These are phyloP conservation scores for Escovopsis weberi DNA, from an alignment of 2,329 filamentous ascomycete genomes.

Conservation along the genomic window DNA sequence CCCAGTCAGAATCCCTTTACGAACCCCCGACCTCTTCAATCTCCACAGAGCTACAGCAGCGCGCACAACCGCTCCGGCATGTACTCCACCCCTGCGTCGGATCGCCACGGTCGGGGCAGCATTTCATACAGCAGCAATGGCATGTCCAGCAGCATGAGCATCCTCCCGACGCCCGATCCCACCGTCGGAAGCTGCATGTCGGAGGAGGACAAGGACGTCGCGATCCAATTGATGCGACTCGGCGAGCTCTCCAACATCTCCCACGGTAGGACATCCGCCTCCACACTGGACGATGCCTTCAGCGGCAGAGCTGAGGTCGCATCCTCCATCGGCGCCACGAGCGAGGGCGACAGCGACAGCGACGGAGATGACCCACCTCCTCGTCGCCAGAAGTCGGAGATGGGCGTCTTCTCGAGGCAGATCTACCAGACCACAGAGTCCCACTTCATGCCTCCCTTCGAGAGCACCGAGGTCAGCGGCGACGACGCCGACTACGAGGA, in stretches of 20 bases:
- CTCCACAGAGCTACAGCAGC: conserved; percentile 60
- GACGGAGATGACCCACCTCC: conserved; percentile 45
- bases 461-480: conserved; percentile 25
- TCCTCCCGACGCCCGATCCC: conserved; percentile 89
- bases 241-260: conserved; percentile 90
- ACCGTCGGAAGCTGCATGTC: conserved; percentile 95
- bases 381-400: conserved; percentile 42
- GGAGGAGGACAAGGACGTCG: conserved; percentile 86
- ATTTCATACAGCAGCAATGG: conserved; percentile 37
- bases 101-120: conserved; percentile 53
- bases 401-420: conserved; percentile 26
- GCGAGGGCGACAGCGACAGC: conserved; percentile 57
- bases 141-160: conserved; percentile 27
- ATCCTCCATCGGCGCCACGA: conserved; percentile 74
- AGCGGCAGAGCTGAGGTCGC: conserved; percentile 77
- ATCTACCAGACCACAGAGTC: conserved; percentile 38
- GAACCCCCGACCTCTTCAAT: conserved; percentile 64
- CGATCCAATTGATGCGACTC: conserved; percentile 89
- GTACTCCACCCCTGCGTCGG: conserved; percentile 48
- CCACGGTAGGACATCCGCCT: conserved; percentile 82
- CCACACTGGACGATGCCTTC: conserved; percentile 83
- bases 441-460: conserved; percentile 36
- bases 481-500: conserved; percentile 21
- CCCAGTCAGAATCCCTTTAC: conserved; percentile 67
- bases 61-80: conserved; percentile 32